phyloP scores from a whole-genome alignment of 371 early-diverging fungal species.

The Actinomucor elegans region DNA sequence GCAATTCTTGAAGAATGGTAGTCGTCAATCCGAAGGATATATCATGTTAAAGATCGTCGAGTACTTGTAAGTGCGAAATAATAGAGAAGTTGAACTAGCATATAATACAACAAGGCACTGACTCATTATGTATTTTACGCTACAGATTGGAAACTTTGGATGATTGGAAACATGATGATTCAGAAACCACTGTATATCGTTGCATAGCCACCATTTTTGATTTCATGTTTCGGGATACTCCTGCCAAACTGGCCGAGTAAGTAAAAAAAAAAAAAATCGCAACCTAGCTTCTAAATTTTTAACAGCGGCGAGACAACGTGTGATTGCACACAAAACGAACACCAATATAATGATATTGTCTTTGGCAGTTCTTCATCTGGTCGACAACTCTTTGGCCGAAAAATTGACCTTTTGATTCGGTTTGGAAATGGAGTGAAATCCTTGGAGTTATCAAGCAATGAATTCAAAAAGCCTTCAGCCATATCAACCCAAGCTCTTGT shows the following conservation, averaged over 20 bases:
- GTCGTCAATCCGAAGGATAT: slow-evolving; percentile 5
- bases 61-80: slow-evolving; percentile 1
- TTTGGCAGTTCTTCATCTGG: not conserved
- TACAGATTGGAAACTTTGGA: slow-evolving; percentile 9
- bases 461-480: slow-evolving; percentile 8
- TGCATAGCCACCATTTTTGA: slow-evolving; percentile 8
- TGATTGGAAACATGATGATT: slow-evolving; percentile 12
- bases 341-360: slow-evolving; percentile 11
- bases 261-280: slow-evolving; percentile 2
- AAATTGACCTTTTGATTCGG: slow-evolving; percentile 8
- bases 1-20: slow-evolving; percentile 10
- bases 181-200: slow-evolving; percentile 1
- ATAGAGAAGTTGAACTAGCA: not conserved
- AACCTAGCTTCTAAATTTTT: not conserved
- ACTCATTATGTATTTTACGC: not conserved
- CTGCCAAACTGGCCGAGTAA: slow-evolving; percentile 6
- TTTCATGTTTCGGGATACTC: slow-evolving; percentile 9
- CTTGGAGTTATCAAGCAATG: slow-evolving; percentile 9
- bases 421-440: slow-evolving; percentile 1
- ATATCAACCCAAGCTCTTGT: not conserved
- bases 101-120: not conserved
- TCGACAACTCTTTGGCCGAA: slow-evolving; percentile 5
- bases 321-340: slow-evolving; percentile 8
- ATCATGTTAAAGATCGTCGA: slow-evolving; percentile 5
- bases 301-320: slow-evolving; percentile 1